Percentiles rank a stretch among this genome's conserved stretches.
Evolutionary conservation across 73 alveolate genomes (phyloP).

Genomic region (Stentor coeruleus): DNA sequence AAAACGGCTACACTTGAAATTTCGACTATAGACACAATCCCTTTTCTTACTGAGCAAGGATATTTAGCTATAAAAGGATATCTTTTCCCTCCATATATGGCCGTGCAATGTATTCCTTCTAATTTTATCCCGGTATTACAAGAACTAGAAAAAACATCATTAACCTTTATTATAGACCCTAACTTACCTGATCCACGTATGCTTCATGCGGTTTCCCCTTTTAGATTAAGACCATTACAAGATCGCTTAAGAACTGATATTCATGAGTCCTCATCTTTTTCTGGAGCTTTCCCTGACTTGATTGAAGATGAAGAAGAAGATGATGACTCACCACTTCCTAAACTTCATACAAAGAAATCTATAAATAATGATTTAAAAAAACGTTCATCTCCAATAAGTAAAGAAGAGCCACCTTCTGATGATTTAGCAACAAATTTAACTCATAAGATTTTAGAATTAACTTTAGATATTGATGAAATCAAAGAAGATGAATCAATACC

Average conservation of each 20-base stretch:
- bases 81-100: not conserved
- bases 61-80: not conserved
- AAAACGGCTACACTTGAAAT: too few relatives aligned
- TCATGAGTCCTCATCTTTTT: not conserved
- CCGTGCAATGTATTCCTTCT: not conserved
- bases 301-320: not conserved
- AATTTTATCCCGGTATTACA: not conserved
- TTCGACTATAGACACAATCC: too few relatives aligned
- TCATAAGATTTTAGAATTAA: too few relatives aligned
- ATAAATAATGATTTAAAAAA: too few relatives aligned
- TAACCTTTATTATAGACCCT: not conserved
- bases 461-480: too few relatives aligned
- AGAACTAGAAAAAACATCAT: not conserved
- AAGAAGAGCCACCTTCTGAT: too few relatives aligned
- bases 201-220: not conserved
- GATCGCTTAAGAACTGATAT: not conserved
- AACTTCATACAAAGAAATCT: not conserved
- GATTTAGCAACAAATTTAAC: too few relatives aligned
- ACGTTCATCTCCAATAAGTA: too few relatives aligned
- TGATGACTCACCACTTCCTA: not conserved
- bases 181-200: not conserved
- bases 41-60: too few relatives aligned
- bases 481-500: not conserved
- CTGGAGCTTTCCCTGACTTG: constrained; percentile 14
- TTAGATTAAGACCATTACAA: not conserved